Evolutionary conservation across 257 asterid genomes (phyloP), one percentile per base, ranked within the genome.

Genomic region (Penstemon davidsonii): DNA sequence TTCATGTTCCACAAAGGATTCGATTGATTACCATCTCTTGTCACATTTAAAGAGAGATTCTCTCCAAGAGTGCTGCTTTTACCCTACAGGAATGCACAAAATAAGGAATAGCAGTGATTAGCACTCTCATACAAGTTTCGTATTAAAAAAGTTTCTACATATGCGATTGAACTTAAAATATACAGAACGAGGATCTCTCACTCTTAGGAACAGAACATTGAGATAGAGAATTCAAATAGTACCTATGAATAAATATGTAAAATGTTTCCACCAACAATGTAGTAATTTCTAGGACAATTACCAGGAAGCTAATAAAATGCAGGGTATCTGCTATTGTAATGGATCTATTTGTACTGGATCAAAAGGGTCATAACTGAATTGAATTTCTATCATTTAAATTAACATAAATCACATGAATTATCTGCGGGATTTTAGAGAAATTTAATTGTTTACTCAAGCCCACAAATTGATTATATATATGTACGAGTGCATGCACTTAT

Each of bases 61-160:
- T 81, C 89, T 68, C 96, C 96, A 66, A 90, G 89, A 25, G 75
- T 81, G 75, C 66, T 82, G 68, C 74, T 81, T 78, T 83, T 87
- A 55, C 84, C 94, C 99, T 94, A 75, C 67, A 80, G 46, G 67
- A 66, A 81, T 51, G 70, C 71, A 54, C 40, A 72, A 60, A 63
- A 50, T 50, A 76, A 49, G 25, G 43, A 64, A 68, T 39, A 25
- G 37, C 25, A 67, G 62, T 36, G 38, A 61, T 45, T 61, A 53
- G 55, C 74, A 45, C 62, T 39, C 60, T 55, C 36, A 19, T 12
- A 61, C 44, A 59, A 60, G 58, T 66, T 44, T 51, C 11, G 72
- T 39, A 73, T 68, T 59, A 59, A 44, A 64, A 60, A 76, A 43
- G 8, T 12, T 46, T 56, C 68, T 33, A 52, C 64, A 55, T 18